Percentiles rank a stretch among this genome's conserved stretches.
Conservation (phyloP, 2,329 filamentous ascomycete species). For the Cercospora nicotianae region DNA sequence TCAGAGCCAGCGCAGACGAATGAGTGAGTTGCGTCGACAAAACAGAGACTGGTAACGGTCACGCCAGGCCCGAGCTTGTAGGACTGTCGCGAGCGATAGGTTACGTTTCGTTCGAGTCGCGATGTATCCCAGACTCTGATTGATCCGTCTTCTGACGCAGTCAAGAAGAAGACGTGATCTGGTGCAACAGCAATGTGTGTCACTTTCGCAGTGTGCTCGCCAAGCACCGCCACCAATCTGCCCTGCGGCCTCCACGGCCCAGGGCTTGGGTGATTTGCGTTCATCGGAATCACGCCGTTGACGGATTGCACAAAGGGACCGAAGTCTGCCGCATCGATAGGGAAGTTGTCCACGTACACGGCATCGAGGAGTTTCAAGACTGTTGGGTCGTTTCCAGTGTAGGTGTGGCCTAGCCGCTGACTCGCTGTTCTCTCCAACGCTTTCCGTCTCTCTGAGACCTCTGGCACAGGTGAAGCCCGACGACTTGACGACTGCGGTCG, state of each 20-base stretch:
- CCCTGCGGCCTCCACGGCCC: constrained; percentile 82
- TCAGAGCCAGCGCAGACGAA: constrained; percentile 90
- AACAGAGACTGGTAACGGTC: constrained; percentile 78
- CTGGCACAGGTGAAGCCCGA: constrained; percentile 33
- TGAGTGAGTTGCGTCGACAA: constrained; percentile 90
- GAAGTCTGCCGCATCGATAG: constrained; percentile 63
- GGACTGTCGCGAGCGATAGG: constrained; percentile 78
- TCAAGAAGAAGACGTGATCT: constrained; percentile 93
- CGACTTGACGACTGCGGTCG: constrained; percentile 42
- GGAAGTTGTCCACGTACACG: constrained; percentile 71
- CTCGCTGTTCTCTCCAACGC: constrained; percentile 24
- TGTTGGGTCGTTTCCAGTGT: constrained; percentile 71
- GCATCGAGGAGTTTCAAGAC: constrained; percentile 70
- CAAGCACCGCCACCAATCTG: constrained; percentile 80
- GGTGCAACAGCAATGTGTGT: constrained; percentile 80
- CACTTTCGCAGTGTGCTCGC: constrained; percentile 80
- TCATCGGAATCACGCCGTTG: constrained; percentile 48
- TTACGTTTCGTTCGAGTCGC: constrained; percentile 82
- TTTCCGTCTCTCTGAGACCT: constrained; percentile 27
- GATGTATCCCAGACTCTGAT: constrained; percentile 93
- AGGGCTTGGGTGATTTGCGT: constrained; percentile 40
- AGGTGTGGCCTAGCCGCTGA: constrained; percentile 62
- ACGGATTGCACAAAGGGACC: constrained; percentile 77
- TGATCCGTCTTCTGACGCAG: constrained; percentile 84
- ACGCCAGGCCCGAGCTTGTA: constrained; percentile 71